phyloP scores from a whole-genome alignment of 208 protist genomes.

The Leishmania tropica region DNA sequence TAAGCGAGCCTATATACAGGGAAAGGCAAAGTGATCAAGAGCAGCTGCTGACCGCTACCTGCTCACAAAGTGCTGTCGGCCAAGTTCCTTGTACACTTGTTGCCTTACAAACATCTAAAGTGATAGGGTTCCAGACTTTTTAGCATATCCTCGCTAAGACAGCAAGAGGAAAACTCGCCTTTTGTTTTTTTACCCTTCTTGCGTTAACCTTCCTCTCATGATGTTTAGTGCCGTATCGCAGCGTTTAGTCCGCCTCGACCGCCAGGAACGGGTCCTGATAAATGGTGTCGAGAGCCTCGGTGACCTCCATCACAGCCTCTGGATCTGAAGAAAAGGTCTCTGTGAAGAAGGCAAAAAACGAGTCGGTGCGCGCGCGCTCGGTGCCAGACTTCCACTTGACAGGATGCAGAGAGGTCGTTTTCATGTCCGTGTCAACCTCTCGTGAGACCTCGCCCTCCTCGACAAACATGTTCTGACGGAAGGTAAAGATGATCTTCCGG shows the following conservation, averaged over 20 bases:
- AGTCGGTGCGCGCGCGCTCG: slow-evolving; percentile 63
- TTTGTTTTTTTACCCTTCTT: neutral
- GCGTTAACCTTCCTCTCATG: neutral
- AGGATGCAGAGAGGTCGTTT: slow-evolving; percentile 54
- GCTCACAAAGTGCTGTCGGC: neutral
- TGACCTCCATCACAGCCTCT: slow-evolving; percentile 41
- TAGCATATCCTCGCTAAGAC: neutral
- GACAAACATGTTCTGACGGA: slow-evolving; percentile 75
- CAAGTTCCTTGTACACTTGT: neutral
- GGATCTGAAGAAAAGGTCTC: slow-evolving; percentile 19
- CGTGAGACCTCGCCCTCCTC: slow-evolving; percentile 64
- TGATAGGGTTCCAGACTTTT: no score
- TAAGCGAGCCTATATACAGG: neutral
- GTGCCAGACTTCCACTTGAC: slow-evolving; percentile 83
- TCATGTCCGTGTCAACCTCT: slow-evolving; percentile 50
- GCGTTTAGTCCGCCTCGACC: slow-evolving; percentile 28
- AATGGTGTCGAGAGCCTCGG: slow-evolving; percentile 69
- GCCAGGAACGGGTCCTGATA: slow-evolving; percentile 82
- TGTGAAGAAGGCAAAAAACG: slow-evolving; percentile 80
- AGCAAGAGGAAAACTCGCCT: neutral
- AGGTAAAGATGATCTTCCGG: slow-evolving; percentile 52
- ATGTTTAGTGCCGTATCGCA: slow-evolving; percentile 13
- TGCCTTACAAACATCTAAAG: no score
- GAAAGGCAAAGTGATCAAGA: neutral
- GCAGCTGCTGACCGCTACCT: neutral